Conservation (phyloP, 495 filamentous ascomycete species). For the Aeminium ludgeri region DNA sequence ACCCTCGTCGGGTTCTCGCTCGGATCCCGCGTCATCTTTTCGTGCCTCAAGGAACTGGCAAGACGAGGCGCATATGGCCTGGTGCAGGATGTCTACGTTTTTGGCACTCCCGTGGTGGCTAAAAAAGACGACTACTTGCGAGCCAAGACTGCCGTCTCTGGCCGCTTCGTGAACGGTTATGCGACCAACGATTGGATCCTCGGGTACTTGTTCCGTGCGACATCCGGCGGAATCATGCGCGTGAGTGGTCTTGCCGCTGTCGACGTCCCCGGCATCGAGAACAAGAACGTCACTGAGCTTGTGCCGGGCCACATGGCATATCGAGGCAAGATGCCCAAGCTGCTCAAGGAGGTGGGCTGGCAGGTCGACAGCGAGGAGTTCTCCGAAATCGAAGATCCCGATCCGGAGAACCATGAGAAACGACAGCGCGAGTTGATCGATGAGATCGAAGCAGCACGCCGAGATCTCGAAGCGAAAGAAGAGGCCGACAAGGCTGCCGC, state of each 20-base stretch:
- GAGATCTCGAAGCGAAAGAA: constrained; percentile 53
- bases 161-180: constrained; percentile 89
- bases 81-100: constrained; percentile 89
- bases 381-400: constrained; percentile 90
- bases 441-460: constrained; percentile 89
- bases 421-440: constrained; percentile 85
- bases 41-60: constrained; percentile 75
- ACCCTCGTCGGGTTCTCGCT: constrained; percentile 96
- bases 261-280: constrained; percentile 71
- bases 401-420: constrained; percentile 80
- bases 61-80: constrained; percentile 76
- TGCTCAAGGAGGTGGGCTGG: constrained; percentile 78
- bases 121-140: constrained; percentile 81
- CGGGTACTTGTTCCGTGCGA: constrained; percentile 88
- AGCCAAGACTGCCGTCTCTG: constrained; percentile 64
- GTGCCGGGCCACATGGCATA: constrained; percentile 97
- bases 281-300: constrained; percentile 68
- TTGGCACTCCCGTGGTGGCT: constrained; percentile 80
- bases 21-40: constrained; percentile 82
- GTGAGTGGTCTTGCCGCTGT: constrained; percentile 79
- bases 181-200: constrained; percentile 94
- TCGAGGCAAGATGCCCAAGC: constrained; percentile 70
- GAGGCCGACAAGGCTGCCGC: constrained; percentile 37
- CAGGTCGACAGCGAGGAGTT: constrained; percentile 84
- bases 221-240: constrained; percentile 76